These are phyloP conservation scores for Colletotrichum euphorbiae DNA, from an alignment of 2,329 filamentous ascomycete species.

Conservation along the genomic window DNA sequence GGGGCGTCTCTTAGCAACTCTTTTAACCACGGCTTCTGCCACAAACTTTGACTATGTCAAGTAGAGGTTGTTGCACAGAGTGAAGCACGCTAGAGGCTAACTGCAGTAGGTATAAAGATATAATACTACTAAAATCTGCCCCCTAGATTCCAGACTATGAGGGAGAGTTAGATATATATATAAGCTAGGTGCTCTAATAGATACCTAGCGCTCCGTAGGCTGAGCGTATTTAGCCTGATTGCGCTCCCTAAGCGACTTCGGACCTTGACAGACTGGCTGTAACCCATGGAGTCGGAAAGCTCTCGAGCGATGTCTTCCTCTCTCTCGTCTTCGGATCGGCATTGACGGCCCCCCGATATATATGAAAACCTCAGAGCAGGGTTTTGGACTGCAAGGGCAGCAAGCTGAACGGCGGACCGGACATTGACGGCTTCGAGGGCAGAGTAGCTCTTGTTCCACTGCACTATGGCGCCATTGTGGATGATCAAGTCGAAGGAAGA, in stretches of 20 bases:
- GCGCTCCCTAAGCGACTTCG: too few relatives aligned
- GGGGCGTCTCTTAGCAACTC: slow-evolving; percentile 33
- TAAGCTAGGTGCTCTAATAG: too few relatives aligned
- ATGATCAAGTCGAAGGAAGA: not conserved
- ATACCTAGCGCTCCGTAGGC: too few relatives aligned
- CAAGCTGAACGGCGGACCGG: slow-evolving; percentile 1
- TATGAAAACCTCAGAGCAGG: slow-evolving; percentile 4
- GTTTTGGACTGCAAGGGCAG: not conserved
- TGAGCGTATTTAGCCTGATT: too few relatives aligned
- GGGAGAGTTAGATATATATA: too few relatives aligned
- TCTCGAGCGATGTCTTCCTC: slow-evolving; percentile 17
- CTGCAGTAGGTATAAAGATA: too few relatives aligned
- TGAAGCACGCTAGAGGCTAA: too few relatives aligned
- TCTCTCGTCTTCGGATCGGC: not conserved
- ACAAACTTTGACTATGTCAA: slow-evolving; percentile 45
- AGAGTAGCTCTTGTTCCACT: slow-evolving; percentile 33
- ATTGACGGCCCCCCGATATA: slow-evolving; percentile 27
- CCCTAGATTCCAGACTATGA: too few relatives aligned
- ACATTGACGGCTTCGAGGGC: slow-evolving; percentile 21
- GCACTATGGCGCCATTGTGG: slow-evolving; percentile 23
- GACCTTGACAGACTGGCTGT: too few relatives aligned
- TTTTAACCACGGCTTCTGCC: slow-evolving; percentile 40
- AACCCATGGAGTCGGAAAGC: slow-evolving; percentile 39
- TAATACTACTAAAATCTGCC: too few relatives aligned
- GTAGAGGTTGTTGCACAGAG: too few relatives aligned